These are phyloP conservation scores for Cryptococcus sp. DNA, from an alignment of 1,284 basidiomycete species.

Conservation along the genomic window DNA sequence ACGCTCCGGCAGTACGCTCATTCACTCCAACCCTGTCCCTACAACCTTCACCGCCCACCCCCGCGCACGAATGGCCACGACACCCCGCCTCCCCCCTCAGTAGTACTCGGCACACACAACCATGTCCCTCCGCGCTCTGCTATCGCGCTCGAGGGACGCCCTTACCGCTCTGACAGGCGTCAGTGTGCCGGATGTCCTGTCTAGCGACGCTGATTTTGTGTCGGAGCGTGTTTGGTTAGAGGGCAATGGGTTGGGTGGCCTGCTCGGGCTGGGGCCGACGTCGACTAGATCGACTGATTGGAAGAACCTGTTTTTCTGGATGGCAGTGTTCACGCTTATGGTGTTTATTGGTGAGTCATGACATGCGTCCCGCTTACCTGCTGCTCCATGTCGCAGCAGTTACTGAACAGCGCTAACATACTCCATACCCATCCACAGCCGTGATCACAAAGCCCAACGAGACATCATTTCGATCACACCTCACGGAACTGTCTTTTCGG, in stretches of 20 bases:
- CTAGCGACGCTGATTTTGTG: too few relatives aligned
- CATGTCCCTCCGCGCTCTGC: constrained; percentile 23
- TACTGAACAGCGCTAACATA: too few relatives aligned
- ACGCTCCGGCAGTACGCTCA: too few relatives aligned
- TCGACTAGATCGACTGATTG: constrained; percentile 16
- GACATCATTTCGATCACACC: constrained; percentile 83
- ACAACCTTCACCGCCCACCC: too few relatives aligned
- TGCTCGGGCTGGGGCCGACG: too few relatives aligned
- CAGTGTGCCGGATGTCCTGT: too few relatives aligned
- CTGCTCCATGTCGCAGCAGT: too few relatives aligned
- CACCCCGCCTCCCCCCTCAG: background rate
- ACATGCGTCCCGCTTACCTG: background rate
- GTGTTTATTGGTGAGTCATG: constrained; percentile 32
- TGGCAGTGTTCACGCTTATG: constrained; percentile 30
- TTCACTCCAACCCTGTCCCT: too few relatives aligned
- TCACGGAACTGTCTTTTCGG: constrained; percentile 92
- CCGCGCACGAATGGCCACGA: too few relatives aligned
- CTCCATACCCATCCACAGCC: constrained; percentile 54
- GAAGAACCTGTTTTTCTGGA: constrained; percentile 35
- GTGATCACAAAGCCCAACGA: constrained; percentile 92
- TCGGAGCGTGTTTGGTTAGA: too few relatives aligned
- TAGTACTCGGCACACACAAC: background rate
- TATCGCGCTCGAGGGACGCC: constrained; percentile 19
- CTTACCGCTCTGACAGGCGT: constrained; percentile 6
- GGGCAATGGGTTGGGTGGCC: too few relatives aligned